Base-by-base conservation (phyloP, 305 asterid species). In the Coffea humblotiana region DNA sequence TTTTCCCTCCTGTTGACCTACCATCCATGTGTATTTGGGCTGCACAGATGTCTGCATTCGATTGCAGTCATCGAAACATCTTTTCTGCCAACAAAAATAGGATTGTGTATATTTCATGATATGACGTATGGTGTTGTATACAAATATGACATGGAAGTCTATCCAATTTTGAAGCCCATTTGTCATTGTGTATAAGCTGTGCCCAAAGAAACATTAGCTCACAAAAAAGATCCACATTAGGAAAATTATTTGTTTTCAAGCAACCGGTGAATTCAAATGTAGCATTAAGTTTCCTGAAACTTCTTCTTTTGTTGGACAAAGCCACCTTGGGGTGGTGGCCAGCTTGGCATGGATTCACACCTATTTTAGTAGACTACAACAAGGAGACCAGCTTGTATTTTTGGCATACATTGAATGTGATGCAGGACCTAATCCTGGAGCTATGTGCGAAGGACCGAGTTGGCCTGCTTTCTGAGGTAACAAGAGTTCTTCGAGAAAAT, bases 391-490 rank as follows among this genome's bases (percentile, higher is more conserved):
- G 74, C 52, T 8, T 10, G 37, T 61, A 35, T 29, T 16, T 43
- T 37, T 65, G 74, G 52, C 43, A 12, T 69, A 54, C 58, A 23
- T 15, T 27, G 21, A 67, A 61, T 21, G 69, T 16, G 29, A 64
- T 82, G 68, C 89, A 95, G 97, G 99, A 97, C 35, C 84, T 92
- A 76, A 91, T 97, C 85, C 86, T 93, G 83, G 98, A 95, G 82
- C 87, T 95, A 60, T 89, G 97, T 29, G 98, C 98, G 64, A 93
- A 93, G 88, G 99, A 93, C 84, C 89, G 98, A 40, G 96, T 95
- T 29, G 99, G 97, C 8, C 85, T 95, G 72, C 94, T 95, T 70
- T 93, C 97, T 2, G 94, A 95, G 80, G 99, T 93, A 43, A 95
- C 97, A 25, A 87, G 98, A 86, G 86, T 95, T 74, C 94, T 95